These are phyloP conservation scores for Mycena latifolia DNA, from an alignment of 768 basidiomycete species.

Conservation along the genomic window DNA sequence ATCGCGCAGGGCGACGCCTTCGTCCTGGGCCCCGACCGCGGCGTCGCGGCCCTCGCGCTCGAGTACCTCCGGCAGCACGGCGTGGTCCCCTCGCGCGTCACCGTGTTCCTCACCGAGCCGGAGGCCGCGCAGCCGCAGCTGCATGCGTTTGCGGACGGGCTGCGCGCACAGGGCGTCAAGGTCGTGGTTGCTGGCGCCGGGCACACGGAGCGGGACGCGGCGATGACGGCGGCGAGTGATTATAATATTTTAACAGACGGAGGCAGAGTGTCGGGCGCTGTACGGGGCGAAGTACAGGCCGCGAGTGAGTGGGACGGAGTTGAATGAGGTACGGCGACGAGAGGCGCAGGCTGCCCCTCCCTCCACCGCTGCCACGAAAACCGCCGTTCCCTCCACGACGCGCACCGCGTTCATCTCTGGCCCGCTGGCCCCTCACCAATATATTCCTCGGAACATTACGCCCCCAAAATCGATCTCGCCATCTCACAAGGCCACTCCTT, in stretches of 20 bases:
- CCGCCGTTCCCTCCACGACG: too few species aligned
- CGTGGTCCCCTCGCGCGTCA: conserved; percentile 33
- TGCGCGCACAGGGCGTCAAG: conserved; percentile 32
- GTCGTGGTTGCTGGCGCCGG: conserved; percentile 38
- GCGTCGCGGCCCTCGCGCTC: conserved; percentile 39
- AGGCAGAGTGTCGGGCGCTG: conserved; percentile 38
- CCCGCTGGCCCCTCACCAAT: conserved; percentile 23
- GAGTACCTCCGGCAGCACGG: conserved; percentile 31
- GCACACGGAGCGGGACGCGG: conserved; percentile 43
- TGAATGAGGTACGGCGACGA: conserved; percentile 43
- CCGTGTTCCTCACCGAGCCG: conserved; percentile 37
- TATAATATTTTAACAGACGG: conserved; percentile 47
- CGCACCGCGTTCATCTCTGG: conserved; percentile 25
- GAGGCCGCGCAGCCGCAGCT: conserved; percentile 24
- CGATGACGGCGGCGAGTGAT: conserved; percentile 44
- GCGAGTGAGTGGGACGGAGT: conserved; percentile 43
- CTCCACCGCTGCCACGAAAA: too few species aligned
- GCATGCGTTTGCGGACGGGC: conserved; percentile 15
- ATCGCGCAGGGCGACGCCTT: conserved; percentile 40
- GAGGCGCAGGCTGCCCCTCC: conserved; percentile 11
- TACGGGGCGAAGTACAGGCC: conserved; percentile 39
- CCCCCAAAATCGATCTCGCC: conserved; percentile 28
- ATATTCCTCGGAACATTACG: conserved; percentile 39
- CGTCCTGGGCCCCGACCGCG: conserved; percentile 38
- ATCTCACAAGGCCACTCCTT: conserved; percentile 40